Evolutionary conservation across 371 early-diverging fungal species (phyloP).

Genomic region (Funneliformis caledonium): DNA sequence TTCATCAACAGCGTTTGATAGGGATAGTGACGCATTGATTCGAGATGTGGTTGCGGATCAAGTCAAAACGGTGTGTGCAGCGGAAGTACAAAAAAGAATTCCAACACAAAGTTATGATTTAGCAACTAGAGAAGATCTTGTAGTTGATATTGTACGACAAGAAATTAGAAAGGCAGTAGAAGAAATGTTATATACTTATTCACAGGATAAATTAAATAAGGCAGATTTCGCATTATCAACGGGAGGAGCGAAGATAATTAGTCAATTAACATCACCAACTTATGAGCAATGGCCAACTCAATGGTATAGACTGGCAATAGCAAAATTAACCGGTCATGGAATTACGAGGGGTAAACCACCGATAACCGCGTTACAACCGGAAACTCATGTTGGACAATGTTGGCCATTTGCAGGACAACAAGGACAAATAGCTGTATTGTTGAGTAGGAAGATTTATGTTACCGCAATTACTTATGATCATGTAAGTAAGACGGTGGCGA

Average conservation of each 20-base stretch:
- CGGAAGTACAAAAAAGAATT: conserved; percentile 28
- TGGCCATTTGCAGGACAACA: conserved; percentile 32
- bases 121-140: background rate
- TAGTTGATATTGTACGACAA: conserved; percentile 20
- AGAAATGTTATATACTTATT: conserved; percentile 19
- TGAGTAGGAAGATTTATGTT: conserved; percentile 11
- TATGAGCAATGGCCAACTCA: conserved; percentile 14
- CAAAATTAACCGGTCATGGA: background rate
- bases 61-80: conserved; percentile 21
- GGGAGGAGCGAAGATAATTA: conserved; percentile 35
- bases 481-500: conserved; percentile 23
- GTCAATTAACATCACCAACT: conserved; percentile 16
- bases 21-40: conserved; percentile 13
- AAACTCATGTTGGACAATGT: conserved; percentile 35
- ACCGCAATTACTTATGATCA: conserved; percentile 37
- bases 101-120: conserved; percentile 7
- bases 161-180: conserved; percentile 22
- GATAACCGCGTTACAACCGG: conserved; percentile 25
- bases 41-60: conserved; percentile 11
- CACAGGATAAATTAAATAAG: conserved; percentile 36
- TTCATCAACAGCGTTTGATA: background rate
- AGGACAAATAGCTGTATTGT: conserved; percentile 26
- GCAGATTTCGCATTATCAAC: conserved; percentile 40
- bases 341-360: conserved; percentile 32
- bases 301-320: background rate